These are phyloP conservation scores for Rhizopogon rudus DNA, from an alignment of 768 basidiomycete genomes.

Conservation along the genomic window DNA sequence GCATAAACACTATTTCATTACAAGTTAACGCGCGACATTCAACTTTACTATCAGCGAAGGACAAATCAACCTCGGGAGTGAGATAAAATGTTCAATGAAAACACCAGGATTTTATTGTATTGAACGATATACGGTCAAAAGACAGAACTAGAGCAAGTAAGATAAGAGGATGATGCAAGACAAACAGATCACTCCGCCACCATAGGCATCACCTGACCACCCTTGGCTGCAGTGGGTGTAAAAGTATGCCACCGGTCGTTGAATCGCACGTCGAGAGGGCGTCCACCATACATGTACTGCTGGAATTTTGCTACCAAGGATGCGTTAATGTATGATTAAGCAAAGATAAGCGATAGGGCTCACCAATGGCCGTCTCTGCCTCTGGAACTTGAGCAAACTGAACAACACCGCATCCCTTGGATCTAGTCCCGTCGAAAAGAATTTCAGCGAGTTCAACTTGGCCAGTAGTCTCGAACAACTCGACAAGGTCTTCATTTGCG, in stretches of 20 bases:
- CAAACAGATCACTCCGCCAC: conserved; percentile 40
- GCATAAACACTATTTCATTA: too few species aligned
- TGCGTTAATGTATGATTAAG: background rate
- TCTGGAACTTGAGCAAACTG: conserved; percentile 86
- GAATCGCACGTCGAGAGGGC: conserved; percentile 88
- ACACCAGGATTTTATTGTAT: background rate
- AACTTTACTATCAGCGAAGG: background rate
- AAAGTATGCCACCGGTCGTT: conserved; percentile 97
- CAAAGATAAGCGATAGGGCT: conserved; percentile 13
- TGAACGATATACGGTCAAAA: background rate
- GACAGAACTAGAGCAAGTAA: background rate
- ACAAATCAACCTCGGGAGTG: background rate
- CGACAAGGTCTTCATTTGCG: conserved; percentile 96
- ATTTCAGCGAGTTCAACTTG: conserved; percentile 95
- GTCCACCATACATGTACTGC: conserved; percentile 90
- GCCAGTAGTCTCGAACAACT: conserved; percentile 96
- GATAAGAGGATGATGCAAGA: background rate
- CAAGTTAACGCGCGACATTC: background rate
- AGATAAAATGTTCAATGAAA: background rate
- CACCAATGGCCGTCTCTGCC: conserved; percentile 92
- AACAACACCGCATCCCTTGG: conserved; percentile 93
- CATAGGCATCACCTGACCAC: conserved; percentile 67
- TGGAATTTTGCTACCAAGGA: conserved; percentile 76
- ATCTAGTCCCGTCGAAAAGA: conserved; percentile 85
- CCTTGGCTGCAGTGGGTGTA: conserved; percentile 83